Conservation (phyloP, 2,329 filamentous ascomycete genomes). For the Trichoderma sp. region DNA sequence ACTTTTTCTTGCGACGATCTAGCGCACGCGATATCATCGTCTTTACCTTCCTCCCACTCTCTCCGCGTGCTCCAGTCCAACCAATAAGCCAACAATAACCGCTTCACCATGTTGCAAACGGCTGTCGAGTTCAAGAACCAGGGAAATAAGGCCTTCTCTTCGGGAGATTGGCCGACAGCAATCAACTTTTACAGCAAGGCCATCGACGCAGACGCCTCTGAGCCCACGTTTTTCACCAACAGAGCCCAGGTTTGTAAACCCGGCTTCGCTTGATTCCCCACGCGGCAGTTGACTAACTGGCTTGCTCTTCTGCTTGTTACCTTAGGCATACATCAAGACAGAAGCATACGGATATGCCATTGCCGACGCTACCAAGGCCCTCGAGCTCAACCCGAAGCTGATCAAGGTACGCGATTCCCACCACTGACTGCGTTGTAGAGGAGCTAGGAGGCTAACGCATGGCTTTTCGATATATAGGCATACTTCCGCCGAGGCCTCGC, state of each 20-base stretch:
- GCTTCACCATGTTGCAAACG: constrained; percentile 51
- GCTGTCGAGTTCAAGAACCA: constrained; percentile 85
- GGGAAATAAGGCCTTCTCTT: constrained; percentile 88
- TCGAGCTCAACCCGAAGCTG: constrained; percentile 83
- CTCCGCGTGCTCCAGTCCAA: constrained; percentile 8
- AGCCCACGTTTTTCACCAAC: constrained; percentile 91
- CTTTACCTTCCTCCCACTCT: background rate
- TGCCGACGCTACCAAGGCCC: constrained; percentile 82
- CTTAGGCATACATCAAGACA: constrained; percentile 91
- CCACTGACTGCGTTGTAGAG: background rate
- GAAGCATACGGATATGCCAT: constrained; percentile 94
- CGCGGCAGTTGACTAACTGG: constrained; percentile 48
- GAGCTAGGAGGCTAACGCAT: constrained; percentile 8
- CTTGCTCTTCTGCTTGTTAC: background rate
- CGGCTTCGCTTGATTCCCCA: constrained; percentile 17
- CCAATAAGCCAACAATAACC: background rate
- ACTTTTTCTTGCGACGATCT: background rate
- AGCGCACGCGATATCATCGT: constrained; percentile 17
- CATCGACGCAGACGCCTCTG: constrained; percentile 76
- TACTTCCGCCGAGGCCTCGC: constrained; percentile 93
- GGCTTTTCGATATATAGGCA: constrained; percentile 52
- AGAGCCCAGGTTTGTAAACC: constrained; percentile 73
- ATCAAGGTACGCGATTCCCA: constrained; percentile 65
- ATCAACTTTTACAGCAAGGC: constrained; percentile 83
- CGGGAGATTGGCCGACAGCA: constrained; percentile 80